phyloP scores from a whole-genome alignment of 441 rosid species.

The Arabidopsis hybrid region DNA sequence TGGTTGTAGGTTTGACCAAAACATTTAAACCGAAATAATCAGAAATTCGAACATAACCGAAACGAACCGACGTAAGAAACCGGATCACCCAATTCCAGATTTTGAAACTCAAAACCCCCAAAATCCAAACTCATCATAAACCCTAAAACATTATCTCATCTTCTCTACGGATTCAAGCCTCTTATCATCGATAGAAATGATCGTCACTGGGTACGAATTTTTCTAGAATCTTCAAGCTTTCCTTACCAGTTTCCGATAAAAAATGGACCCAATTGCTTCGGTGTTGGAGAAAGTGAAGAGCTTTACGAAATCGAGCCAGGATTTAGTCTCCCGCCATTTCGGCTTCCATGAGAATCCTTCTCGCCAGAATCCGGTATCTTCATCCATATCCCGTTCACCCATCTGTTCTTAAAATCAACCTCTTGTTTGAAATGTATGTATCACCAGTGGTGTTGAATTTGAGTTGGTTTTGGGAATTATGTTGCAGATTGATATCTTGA shows the following conservation, averaged over 20 bases:
- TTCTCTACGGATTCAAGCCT: neutral
- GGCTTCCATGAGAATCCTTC: constrained; percentile 47
- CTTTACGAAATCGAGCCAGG: constrained; percentile 59
- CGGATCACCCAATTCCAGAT: neutral
- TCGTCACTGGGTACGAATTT: neutral
- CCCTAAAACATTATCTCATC: neutral
- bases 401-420: neutral
- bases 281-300: constrained; percentile 57
- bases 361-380: constrained; percentile 76
- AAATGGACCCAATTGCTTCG: constrained; percentile 65
- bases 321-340: constrained; percentile 52
- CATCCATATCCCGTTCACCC: neutral
- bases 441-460: neutral
- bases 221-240: neutral
- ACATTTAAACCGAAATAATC: neutral
- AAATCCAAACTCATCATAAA: constrained; percentile 14
- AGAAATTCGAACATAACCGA: constrained; percentile 17
- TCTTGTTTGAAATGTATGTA: neutral
- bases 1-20: neutral
- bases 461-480: constrained; percentile 15
- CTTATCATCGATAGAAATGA: neutral
- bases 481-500: constrained; percentile 87
- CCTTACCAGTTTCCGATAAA: neutral
- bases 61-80: constrained; percentile 8
- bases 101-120: constrained; percentile 7